Evolutionary conservation across 352 stramenopile genomes (phyloP), one percentile per base, ranked within the genome.

Genomic region (Phytophthora rubi): DNA sequence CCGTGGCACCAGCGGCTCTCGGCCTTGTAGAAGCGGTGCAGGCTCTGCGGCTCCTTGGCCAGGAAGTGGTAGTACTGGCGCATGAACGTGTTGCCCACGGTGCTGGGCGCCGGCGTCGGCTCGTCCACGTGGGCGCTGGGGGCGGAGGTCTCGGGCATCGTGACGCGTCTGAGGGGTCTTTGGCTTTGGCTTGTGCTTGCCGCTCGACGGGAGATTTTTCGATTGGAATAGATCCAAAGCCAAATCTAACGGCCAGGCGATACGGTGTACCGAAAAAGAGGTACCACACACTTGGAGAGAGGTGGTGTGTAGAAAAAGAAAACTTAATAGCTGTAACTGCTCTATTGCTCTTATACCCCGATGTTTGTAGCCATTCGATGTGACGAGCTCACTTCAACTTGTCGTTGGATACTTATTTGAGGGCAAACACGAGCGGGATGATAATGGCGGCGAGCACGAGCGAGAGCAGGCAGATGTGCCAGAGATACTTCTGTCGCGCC

Each of bases 11-110:
- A 96, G 48, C 73, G 81, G 21, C 82, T 92, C 64, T 94, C 86
- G 55, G 90, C 79, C 86, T 96, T 96, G 74, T 96, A 96, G 70
- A 96, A 96, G 48, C 89, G 89, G 71, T 96, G 89, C 59, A 96
- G 78, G 52, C 83, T 93, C 68, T 88, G 82, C 60, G 89, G 89
- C 58, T 92, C 84, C 68, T 94, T 93, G 59, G 86, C 87, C 65
- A 96, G 74, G 55, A 96, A 85, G 65, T 94, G 86, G 77, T 96
- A 96, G 79, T 96, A 96, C 80, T 96, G 89, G 55, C 86, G 86
- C 81, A 96, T 93, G 71, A 96, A 96, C 39, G 89, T 89, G 73
- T 88, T 93, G 61, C 89, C 89, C 55, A 96, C 89, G 53, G 79
- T 86, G 62, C 76, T 79, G 42, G 88, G 88, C 59, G 89, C 79